Evolutionary conservation across 164 flowering plant genomes (phyloP), one percentile per base, ranked within the genome.

Genomic region (Magnolia officinalis): DNA sequence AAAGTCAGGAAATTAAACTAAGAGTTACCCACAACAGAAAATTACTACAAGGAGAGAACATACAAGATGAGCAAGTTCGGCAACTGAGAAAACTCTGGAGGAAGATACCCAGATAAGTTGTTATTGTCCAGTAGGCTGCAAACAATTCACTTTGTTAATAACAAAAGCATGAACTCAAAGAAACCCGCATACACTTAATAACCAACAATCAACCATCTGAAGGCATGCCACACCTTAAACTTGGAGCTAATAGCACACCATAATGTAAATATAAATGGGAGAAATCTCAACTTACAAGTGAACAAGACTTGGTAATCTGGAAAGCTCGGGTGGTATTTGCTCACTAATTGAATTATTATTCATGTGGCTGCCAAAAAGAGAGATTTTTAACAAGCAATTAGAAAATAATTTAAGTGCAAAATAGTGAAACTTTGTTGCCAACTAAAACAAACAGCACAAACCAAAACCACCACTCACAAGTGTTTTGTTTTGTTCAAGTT

Each of bases 301-400:
- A 83, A 90, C 81, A 75, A 95, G 91, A 31, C 13, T 75, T 20
- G 91, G 90, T 70, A 93, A 83, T 78, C 67, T 83, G 76, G 87
- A 85, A 19, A 95, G 89, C 86, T 89, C 95, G 6, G 84, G 82
- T 49, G 98, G 98, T 70, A 95, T 88, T 82, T 83, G 89, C 67
- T 97, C 98, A 79, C 95, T 93, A 59, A 95, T 85, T 58, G 98
- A 93, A 80, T 95, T 95, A 81, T 95, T 95, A 84, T 95, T 95
- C 87, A 95, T 72, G 88, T 95, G 97, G 79, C 97, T 95, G 83
- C 85, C 75, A 61, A 80, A 21, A 71, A 13, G 37, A 64, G 10
- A 61, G 63, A 70, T 10, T 55, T 55, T 55, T 16, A 55, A 55
- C 16, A 37, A 55, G 61, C 13, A 55, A 11, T 11, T 11, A 55